Conservation (phyloP, 345 rosid genomes). For the Eucalyptus lansdowneana region DNA sequence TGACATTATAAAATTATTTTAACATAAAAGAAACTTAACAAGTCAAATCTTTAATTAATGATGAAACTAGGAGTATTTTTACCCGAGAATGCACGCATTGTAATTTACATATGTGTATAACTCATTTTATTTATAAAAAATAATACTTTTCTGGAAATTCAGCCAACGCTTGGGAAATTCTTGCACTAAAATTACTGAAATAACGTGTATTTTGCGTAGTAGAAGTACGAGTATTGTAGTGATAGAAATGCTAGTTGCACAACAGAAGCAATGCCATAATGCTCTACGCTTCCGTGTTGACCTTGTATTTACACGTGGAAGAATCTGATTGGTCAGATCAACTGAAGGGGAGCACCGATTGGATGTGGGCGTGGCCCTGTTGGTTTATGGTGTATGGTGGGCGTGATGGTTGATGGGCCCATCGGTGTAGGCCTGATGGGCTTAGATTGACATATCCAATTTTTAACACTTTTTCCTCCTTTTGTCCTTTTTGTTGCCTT, state of each 20-base stretch:
- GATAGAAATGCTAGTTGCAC: neutral
- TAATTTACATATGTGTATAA: neutral
- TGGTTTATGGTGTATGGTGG: neutral
- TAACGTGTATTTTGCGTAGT: neutral
- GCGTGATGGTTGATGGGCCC: neutral
- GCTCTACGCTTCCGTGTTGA: rapidly evolving
- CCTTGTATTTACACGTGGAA: neutral
- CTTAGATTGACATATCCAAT: neutral
- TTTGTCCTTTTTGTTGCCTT: neutral
- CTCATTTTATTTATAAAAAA: neutral
- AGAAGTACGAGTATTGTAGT: neutral
- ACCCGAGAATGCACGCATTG: neutral
- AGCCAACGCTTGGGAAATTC: neutral
- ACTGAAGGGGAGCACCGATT: neutral
- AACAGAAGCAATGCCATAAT: neutral
- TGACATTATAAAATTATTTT: neutral
- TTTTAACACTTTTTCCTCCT: neutral
- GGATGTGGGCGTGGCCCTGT: neutral
- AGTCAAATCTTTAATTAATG: neutral
- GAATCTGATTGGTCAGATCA: neutral
- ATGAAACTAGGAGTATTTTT: neutral
- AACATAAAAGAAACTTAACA: neutral
- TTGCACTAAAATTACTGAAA: too few species aligned
- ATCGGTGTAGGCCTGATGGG: neutral
- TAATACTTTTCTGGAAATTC: too few species aligned